Conservation (phyloP, 73 alveolate species). For the Tetrahymena elliotti region DNA sequence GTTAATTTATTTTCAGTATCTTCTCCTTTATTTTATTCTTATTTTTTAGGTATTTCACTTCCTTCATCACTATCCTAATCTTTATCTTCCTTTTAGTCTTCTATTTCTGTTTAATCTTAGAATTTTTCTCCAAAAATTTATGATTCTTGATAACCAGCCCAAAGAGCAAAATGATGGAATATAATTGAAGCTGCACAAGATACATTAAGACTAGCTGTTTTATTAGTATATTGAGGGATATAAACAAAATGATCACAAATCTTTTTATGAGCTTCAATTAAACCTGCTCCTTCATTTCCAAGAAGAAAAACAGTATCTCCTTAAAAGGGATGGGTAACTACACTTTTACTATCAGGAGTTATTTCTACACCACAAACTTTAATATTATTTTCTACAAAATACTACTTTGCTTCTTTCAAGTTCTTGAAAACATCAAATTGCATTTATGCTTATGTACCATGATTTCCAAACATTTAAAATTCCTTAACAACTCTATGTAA, state of each 20-base stretch:
- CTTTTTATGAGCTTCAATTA: conserved; percentile 56
- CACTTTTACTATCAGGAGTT: conserved; percentile 48
- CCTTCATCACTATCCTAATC: not conserved
- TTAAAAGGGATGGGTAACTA: conserved; percentile 55
- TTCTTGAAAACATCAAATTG: conserved; percentile 39
- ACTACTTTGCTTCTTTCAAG: conserved; percentile 50
- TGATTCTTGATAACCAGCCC: conserved; percentile 34
- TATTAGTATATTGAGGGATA: conserved; percentile 58
- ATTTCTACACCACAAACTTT: conserved; percentile 67
- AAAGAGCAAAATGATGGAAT: conserved; percentile 60
- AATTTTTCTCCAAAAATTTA: conserved; percentile 24
- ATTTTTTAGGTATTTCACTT: not conserved
- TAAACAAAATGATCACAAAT: conserved; percentile 67
- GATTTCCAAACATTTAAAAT: conserved; percentile 34
- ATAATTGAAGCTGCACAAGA: conserved; percentile 60
- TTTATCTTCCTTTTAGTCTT: not conserved
- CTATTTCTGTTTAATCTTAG: not conserved
- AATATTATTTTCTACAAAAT: conserved; percentile 47
- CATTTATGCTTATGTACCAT: conserved; percentile 18
- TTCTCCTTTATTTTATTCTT: not conserved
- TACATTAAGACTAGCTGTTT: conserved; percentile 65
- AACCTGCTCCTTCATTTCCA: conserved; percentile 72
- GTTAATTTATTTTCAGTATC: not conserved
- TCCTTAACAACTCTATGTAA: conserved; percentile 13
- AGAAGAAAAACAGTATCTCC: conserved; percentile 59